Evolutionary conservation across 2,329 filamentous ascomycete species (phyloP), one percentile per base, ranked within the genome.

Genomic region (Phialophora verrucosa): DNA sequence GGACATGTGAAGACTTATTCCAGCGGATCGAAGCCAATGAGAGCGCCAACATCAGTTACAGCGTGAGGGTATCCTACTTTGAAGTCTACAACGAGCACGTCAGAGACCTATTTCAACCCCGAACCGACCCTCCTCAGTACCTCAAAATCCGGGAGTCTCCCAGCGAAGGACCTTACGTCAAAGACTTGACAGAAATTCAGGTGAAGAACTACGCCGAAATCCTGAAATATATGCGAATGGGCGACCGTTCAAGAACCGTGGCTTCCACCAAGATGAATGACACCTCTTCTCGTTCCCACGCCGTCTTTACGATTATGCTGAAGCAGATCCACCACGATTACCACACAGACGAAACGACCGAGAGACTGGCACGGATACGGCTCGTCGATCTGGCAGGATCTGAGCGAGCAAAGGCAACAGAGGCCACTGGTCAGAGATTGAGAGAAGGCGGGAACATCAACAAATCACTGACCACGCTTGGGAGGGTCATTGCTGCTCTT

Each of bases 21-120:
- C 89, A 97, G 81, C 88, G 95, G 63, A 97, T 99, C 76, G 90
- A 94, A 71, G 87, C 88, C 51, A 89, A 91, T 71, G 90, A 96
- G 74, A 91, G 91, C 54, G 91, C 93, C 62, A 96, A 95, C 78
- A 92, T 97, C 77, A 96, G 92, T 72, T 99, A 97, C 84, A 95
- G 94, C 74, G 95, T 99, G 70, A 91, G 95, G 69, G 95, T 98
- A 31, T 97, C 93, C 3, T 99, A 99, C 81, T 98, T 99, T 75
- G 95, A 99, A 78, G 95, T 99, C 68, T 99, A 99, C 85, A 99
- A 99, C 79, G 95, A 99, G 81, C 95, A 98, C 79, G 95, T 99
- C 58, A 91, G 95, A 65, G 95, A 99, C 76, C 83, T 99, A 42
- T 87, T 99, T 54, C 90, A 93, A 0, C 91, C 93, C 11, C 85